Evolutionary conservation across 305 asterid genomes (phyloP), one percentile per base, ranked within the genome.

Genomic region (Fraxinus velutina): DNA sequence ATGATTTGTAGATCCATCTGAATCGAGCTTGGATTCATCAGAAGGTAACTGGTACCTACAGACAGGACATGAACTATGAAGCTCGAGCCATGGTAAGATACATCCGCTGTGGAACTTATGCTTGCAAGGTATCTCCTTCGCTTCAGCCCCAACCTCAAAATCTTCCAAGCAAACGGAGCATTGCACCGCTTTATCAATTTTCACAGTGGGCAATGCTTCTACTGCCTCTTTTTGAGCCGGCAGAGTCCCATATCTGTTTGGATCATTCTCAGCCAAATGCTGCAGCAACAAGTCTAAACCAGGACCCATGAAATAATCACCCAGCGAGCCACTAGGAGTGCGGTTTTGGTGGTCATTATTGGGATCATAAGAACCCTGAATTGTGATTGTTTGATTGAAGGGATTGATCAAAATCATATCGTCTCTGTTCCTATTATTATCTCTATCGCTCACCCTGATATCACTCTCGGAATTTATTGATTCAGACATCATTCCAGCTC

Each of bases 111-210:
- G 98, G 78, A 94, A 94, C 89, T 83, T 93, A 76, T 94, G 98
- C 70, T 86, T 90, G 84, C 98, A 94, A 6, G 98, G 98, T 93
- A 94, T 89, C 89, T 92, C 90, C 84, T 88, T 94, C 6, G 90
- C 97, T 73, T 88, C 87, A 32, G 81, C 77, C 30, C 96, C 96
- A 12, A 87, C 78, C 83, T 92, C 94, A 64, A 90, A 92, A 0
- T 94, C 98, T 7, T 94, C 98, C 90, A 94, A 88, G 80, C 98
- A 94, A 77, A 94, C 93, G 0, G 91, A 83, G 84, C 97, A 93
- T 80, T 90, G 96, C 85, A 83, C 24, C 0, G 73, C 80, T 81
- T 86, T 92, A 84, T 87, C 88, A 1, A 88, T 76, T 68, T 83
- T 88, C 79, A 92, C 96, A 0, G 81, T 76, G 0, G 94, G 92